A percentile compares a stretch with the other conserved stretches of the same genome.
Evolutionary conservation across 768 basidiomycete genomes (phyloP).

Genomic region (Termitomyces sp.): DNA sequence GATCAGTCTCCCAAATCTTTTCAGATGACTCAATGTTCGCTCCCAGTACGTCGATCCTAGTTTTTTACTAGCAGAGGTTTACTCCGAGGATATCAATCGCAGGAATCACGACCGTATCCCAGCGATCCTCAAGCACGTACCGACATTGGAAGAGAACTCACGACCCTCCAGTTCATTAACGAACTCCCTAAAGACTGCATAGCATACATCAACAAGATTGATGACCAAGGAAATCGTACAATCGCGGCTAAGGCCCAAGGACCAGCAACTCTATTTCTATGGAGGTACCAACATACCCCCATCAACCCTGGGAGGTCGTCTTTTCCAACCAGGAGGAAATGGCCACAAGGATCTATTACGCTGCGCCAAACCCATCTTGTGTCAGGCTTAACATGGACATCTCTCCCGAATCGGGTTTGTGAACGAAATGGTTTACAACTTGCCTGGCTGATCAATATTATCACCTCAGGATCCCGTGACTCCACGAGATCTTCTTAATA

Average conservation of each 20-base stretch:
- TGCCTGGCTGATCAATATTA: not conserved
- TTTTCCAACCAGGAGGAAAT: too few species aligned
- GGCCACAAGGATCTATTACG: constrained; percentile 2
- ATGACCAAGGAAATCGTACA: not conserved
- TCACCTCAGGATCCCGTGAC: not conserved
- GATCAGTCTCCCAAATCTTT: too few species aligned
- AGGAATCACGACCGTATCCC: too few species aligned
- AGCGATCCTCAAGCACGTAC: too few species aligned
- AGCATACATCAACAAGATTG: not conserved
- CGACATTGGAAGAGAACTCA: not conserved
- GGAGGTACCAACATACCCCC: not conserved
- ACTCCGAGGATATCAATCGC: too few species aligned
- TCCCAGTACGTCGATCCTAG: too few species aligned
- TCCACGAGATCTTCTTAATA: too few species aligned
- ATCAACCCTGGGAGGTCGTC: too few species aligned
- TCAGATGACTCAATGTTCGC: too few species aligned
- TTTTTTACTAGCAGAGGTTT: too few species aligned
- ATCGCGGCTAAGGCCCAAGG: rapidly evolving
- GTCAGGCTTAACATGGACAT: not conserved
- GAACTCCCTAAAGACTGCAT: not conserved
- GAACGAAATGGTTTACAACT: not conserved
- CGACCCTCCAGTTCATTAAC: not conserved
- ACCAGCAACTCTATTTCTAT: not conserved
- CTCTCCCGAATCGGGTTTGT: not conserved
- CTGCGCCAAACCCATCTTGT: not conserved